Percentiles rank a stretch among this genome's conserved stretches.
Evolutionary conservation across 2,329 filamentous ascomycete species (phyloP).

Genomic region (Calycina herbarum): DNA sequence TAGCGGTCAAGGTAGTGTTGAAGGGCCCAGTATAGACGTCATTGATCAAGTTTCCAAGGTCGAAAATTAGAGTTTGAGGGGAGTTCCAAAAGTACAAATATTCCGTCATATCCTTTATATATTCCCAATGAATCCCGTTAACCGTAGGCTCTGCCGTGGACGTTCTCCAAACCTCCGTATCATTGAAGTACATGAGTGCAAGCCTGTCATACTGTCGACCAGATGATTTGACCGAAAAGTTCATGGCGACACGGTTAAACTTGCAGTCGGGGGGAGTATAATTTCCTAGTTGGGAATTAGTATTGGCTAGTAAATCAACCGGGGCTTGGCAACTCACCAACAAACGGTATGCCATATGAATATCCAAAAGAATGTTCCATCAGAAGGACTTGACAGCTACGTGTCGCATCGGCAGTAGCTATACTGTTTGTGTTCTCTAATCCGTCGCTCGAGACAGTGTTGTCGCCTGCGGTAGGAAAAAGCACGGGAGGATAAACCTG

Average conservation of each 20-base stretch:
- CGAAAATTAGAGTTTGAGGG: constrained; percentile 75
- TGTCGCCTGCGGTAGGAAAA: constrained; percentile 45
- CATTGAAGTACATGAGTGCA: constrained; percentile 72
- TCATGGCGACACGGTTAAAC: constrained; percentile 75
- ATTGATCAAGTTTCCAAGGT: constrained; percentile 72
- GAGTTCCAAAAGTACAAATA: constrained; percentile 68
- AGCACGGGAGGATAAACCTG: constrained; percentile 68
- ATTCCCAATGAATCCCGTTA: constrained; percentile 72
- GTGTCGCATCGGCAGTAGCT: constrained; percentile 29
- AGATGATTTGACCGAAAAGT: constrained; percentile 70
- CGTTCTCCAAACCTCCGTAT: constrained; percentile 79
- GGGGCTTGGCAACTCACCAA: constrained; percentile 53
- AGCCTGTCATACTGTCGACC: constrained; percentile 78
- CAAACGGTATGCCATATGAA: constrained; percentile 73
- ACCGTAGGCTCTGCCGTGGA: constrained; percentile 77
- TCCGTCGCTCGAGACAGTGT: constrained; percentile 35
- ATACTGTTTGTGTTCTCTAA: constrained; percentile 28
- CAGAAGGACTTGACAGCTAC: constrained; percentile 54
- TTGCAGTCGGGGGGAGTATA: constrained; percentile 67
- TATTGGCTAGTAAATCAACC: background rate
- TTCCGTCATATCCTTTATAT: constrained; percentile 75
- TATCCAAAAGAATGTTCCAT: constrained; percentile 71
- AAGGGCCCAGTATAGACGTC: constrained; percentile 70
- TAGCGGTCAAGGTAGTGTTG: constrained; percentile 73
- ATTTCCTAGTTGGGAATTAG: constrained; percentile 44